Percentiles rank a stretch among this genome's conserved stretches.
phyloP scores from a whole-genome alignment of 2,329 filamentous ascomycete genomes.

The Apiospora malaysiana region DNA sequence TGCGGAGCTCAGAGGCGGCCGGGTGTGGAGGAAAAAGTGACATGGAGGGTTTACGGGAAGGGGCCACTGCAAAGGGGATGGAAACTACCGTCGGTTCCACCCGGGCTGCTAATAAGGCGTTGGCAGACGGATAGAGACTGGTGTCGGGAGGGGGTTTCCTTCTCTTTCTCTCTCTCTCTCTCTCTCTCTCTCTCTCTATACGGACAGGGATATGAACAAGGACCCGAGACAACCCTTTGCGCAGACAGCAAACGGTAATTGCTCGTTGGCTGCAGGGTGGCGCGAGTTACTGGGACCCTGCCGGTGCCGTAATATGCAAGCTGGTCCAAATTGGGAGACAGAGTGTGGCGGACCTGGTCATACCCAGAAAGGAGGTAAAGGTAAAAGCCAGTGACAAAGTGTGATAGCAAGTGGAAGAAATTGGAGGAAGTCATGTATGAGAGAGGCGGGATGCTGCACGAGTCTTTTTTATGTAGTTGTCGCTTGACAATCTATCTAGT shows the following conservation, averaged over 20 bases:
- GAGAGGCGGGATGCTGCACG: background rate
- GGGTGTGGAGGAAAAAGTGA: slow-evolving; percentile 32
- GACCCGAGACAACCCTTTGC: slow-evolving; percentile 21
- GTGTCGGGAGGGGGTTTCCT: background rate
- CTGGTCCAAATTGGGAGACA: background rate
- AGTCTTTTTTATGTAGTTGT: background rate
- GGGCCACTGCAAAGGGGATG: slow-evolving; percentile 31
- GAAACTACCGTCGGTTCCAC: slow-evolving; percentile 33
- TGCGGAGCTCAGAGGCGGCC: slow-evolving; percentile 28
- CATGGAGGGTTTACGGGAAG: slow-evolving; percentile 31
- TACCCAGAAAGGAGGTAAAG: background rate
- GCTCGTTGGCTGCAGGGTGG: slow-evolving; percentile 7
- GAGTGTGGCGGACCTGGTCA: background rate
- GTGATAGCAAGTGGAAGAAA: background rate
- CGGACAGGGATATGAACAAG: background rate
- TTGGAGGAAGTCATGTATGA: background rate
- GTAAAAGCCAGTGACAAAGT: background rate
- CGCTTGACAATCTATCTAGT: background rate
- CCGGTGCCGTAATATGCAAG: background rate
- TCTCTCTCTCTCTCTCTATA: background rate
- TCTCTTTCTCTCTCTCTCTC: background rate
- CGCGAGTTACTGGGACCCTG: background rate
- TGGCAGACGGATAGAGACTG: background rate
- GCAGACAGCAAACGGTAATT: slow-evolving; percentile 11
- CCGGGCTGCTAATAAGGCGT: slow-evolving; percentile 22